Evolutionary conservation across 208 protist species (phyloP).

Genomic region (Naegleria lovaniensis): DNA sequence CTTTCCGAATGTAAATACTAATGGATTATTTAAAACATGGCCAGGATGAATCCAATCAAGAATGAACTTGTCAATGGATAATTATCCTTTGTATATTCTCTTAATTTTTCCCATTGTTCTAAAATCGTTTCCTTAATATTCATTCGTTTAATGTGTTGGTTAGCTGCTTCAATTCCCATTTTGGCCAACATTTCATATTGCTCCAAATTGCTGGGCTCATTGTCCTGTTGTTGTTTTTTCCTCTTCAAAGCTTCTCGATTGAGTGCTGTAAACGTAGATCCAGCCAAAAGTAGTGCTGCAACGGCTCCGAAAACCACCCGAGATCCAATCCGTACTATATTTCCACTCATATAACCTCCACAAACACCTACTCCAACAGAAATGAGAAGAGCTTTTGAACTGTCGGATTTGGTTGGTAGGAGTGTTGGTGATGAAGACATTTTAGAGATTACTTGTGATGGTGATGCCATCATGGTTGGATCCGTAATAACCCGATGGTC

Average conservation of each 20-base stretch:
- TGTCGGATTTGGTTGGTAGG: too few species aligned
- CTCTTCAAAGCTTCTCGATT: not conserved
- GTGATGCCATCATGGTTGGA: too few species aligned
- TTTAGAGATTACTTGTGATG: too few species aligned
- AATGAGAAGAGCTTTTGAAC: not conserved
- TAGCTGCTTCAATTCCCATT: not conserved
- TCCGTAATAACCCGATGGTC: too few species aligned
- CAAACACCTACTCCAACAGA: not conserved
- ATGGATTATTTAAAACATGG: constrained; percentile 5
- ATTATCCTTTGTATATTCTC: not conserved
- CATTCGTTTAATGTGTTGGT: not conserved
- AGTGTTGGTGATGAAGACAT: too few species aligned
- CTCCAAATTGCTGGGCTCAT: not conserved
- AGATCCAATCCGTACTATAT: not conserved
- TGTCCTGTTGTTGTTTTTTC: not conserved
- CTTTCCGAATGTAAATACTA: too few species aligned
- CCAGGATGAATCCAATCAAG: not conserved
- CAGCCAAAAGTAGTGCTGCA: not conserved
- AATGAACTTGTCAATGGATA: not conserved
- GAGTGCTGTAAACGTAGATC: not conserved
- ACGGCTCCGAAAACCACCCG: not conserved
- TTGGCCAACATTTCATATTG: not conserved
- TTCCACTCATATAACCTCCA: not conserved
- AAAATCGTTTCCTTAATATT: not conserved
- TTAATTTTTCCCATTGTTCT: not conserved